Evolutionary conservation across 1,284 basidiomycete genomes (phyloP).

Genomic region (Trametes versicolor): DNA sequence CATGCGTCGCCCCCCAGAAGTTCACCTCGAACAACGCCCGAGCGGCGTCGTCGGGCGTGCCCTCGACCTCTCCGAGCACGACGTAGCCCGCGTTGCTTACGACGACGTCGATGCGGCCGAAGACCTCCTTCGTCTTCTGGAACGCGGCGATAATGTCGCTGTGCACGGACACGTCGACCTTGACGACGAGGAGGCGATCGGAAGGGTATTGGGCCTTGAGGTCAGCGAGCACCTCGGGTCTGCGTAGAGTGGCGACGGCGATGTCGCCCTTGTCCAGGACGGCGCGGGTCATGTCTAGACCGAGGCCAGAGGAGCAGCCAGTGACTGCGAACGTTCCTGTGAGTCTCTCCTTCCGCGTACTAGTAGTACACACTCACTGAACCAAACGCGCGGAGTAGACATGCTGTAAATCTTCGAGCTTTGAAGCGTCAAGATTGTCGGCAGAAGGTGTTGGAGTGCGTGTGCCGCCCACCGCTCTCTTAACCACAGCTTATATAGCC

Average conservation of each 20-base stretch:
- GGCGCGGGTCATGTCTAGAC: conserved; percentile 19
- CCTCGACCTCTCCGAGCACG: conserved; percentile 27
- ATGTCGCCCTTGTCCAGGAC: conserved; percentile 32
- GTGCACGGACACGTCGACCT: conserved; percentile 27
- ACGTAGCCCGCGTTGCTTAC: conserved; percentile 35
- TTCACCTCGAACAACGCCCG: conserved; percentile 37
- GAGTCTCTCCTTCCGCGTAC: neutral
- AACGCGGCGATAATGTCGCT: conserved; percentile 29
- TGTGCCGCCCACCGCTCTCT: too few species aligned
- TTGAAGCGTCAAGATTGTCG: too few species aligned
- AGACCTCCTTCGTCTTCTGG: conserved; percentile 19
- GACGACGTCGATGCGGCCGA: conserved; percentile 36
- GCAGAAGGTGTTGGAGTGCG: too few species aligned
- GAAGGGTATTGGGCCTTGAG: conserved; percentile 29
- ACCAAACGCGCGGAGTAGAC: conserved; percentile 22
- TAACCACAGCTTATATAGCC: too few species aligned
- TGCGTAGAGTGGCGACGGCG: conserved; percentile 32
- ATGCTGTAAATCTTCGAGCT: neutral
- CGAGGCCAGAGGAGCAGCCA: conserved; percentile 34
- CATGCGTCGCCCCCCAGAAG: conserved; percentile 41
- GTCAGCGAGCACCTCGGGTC: conserved; percentile 27
- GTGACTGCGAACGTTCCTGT: conserved; percentile 30
- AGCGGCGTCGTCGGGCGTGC: conserved; percentile 35
- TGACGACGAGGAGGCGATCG: conserved; percentile 19
- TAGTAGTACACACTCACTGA: conserved; percentile 17